Base-by-base conservation (phyloP, 1,284 basidiomycete genomes). In the Cutaneotrichosporon sp. region DNA sequence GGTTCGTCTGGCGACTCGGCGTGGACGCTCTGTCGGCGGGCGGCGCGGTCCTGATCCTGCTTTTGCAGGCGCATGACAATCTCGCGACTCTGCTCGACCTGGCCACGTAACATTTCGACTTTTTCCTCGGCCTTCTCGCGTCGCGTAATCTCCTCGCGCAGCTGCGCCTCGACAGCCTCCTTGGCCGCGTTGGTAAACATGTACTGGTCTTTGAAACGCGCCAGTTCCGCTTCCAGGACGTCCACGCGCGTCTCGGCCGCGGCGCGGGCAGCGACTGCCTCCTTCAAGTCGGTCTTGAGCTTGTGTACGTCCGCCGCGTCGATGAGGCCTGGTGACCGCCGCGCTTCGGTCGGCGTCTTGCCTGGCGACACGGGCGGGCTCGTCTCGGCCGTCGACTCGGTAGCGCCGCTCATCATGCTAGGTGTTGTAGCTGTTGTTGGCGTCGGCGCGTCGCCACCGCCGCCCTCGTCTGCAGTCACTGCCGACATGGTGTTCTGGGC, bases 71-170 rank as follows among this genome's bases (percentile, higher is more conserved):
- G 80, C 88, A 93, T 92, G 37, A 96, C 80, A 13, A 87, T 89
- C 51, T 88, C 84, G 61, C 91, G 80, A 73, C 88, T 90, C 71
- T 91, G 87, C 65, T 94, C 90, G n/a, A 94, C 87, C 69, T 90
- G 92, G 17, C 83, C 80, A 30, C 91, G 80, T 38, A 96, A 77
- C 70, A 89, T 78, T 10, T 81, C 77, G 36, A 94, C 89, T 45
- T 85, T 84, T 15, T 60, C 59, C 63, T 89, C 87, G 43, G 91
- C 88, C 41, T 87, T 85, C 60, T 81, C 81, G 47, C 81, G 80
- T 73, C 84, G 84, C 65, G 73, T 77, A 54, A 74, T 78, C 43
- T 86, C 80, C 18, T 78, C 77, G 47, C 79, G 77, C 13, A 90
- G 77, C 54, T 85, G 81, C 39, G 79, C 78, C 62, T 88, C 83